Base-by-base conservation (phyloP, 1,139 yeast species). In the Yamadazyma jaroonii region DNA sequence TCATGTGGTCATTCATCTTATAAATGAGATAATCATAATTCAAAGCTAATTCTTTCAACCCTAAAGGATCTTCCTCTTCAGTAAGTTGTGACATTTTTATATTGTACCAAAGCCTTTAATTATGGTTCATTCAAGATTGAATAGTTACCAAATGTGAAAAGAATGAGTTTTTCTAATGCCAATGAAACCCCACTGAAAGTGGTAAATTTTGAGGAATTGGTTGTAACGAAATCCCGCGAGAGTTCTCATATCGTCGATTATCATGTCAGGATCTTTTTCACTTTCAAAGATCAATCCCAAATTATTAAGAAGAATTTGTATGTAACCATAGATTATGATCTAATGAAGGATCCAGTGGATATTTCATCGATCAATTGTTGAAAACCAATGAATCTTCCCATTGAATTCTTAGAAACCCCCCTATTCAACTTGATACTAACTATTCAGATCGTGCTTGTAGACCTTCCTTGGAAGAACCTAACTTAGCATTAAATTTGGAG, bases 381-480 rank as follows among this genome's bases (percentile, higher is more conserved):
- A n/a, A 14, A 7, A 3, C 20, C 12, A 27, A 11, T 27, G 17
- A 10, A 3, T 13, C 6, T 13, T 7, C 10, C 9, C 14, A 7
- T 5, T 17, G 6, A 12, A 11, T 26, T 9, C 8, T 27, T 11
- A 9, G 13, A 4, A 12, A 13, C 13, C 28, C 28, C 28, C 28
- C 28, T 25, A 25, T 25, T n/a, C n/a, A 17, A 4, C 20, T 4
- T 17, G 20, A 8, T 49, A 52, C 54, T 52, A 50, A 54, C 56
- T 10, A 29, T 25, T 17, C 53, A 73, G 85, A 88, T 54, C 79
- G 96, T 45, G 97, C 98, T 3, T 90, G 97, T 54, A 77, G 94
- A 48, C 85, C 95, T 32, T 73, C 92, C 3, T 69, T 86, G 39
- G 74, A 77, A 38, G 97, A 90, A 62, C 97, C 98, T 6, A 92